These are phyloP conservation scores for Neocatenulostroma microsporum DNA, from an alignment of 2,329 filamentous ascomycete species.

Conservation along the genomic window DNA sequence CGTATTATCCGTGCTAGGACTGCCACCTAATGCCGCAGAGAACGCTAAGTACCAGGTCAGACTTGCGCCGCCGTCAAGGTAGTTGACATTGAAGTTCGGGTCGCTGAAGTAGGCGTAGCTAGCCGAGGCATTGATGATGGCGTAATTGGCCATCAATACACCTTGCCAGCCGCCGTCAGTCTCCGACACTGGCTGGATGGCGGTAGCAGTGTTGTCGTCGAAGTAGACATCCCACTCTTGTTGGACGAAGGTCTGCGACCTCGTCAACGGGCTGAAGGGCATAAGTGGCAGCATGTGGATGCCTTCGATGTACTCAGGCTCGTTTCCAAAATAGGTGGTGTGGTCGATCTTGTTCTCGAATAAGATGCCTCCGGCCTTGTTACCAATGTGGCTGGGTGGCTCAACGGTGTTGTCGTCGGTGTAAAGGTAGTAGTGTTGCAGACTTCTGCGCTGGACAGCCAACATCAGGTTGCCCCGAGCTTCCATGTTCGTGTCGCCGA, in stretches of 20 bases:
- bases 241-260: slow-evolving; percentile 60
- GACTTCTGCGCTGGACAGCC: slow-evolving; percentile 62
- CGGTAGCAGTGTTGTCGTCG: slow-evolving; percentile 53
- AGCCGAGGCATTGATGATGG: slow-evolving; percentile 61
- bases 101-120: slow-evolving; percentile 70
- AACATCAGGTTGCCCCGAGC: slow-evolving; percentile 76
- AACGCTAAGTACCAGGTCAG: slow-evolving; percentile 79
- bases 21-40: slow-evolving; percentile 55
- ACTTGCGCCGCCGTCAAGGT: slow-evolving; percentile 75
- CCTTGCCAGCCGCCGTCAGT: slow-evolving; percentile 69
- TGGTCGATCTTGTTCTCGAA: slow-evolving; percentile 97
- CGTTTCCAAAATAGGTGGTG: slow-evolving; percentile 73
- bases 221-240: slow-evolving; percentile 84
- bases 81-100: slow-evolving; percentile 55
- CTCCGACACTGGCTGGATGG: slow-evolving; percentile 25
- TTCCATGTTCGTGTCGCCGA: slow-evolving; percentile 70
- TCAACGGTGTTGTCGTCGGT: slow-evolving; percentile 60
- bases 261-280: slow-evolving; percentile 59
- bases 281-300: slow-evolving; percentile 79
- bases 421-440: slow-evolving; percentile 80
- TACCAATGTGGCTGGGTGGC: slow-evolving; percentile 68
- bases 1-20: neutral
- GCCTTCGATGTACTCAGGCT: slow-evolving; percentile 42
- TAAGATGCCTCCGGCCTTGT: slow-evolving; percentile 59
- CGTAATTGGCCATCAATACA: slow-evolving; percentile 73